These are phyloP conservation scores for Athelia psychrophila DNA, from an alignment of 1,284 basidiomycete species.

Conservation along the genomic window DNA sequence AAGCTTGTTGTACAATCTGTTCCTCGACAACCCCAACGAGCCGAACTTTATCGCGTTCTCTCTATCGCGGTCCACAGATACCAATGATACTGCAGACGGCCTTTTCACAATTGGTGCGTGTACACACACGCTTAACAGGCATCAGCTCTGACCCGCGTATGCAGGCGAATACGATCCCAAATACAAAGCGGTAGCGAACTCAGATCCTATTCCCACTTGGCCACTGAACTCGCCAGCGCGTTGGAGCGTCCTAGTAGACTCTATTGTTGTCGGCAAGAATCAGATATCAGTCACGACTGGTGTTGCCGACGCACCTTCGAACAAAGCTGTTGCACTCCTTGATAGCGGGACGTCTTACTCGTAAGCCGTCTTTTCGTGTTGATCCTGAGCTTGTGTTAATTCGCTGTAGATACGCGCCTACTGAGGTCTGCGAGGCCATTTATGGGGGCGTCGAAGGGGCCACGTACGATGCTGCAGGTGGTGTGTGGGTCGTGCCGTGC, in stretches of 20 bases:
- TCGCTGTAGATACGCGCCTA: slow-evolving; percentile 66
- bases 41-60: slow-evolving; percentile 79
- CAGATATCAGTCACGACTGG: slow-evolving; percentile 49
- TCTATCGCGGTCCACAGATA: slow-evolving; percentile 55
- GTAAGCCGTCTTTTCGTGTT: slow-evolving; percentile 37
- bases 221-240: slow-evolving; percentile 56
- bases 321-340: slow-evolving; percentile 68
- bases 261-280: slow-evolving; percentile 53
- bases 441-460: slow-evolving; percentile 64
- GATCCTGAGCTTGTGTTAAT: slow-evolving; percentile 35
- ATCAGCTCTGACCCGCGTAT: neutral
- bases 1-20: slow-evolving; percentile 71
- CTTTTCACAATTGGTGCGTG: slow-evolving; percentile 64
- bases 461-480: slow-evolving; percentile 41
- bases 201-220: slow-evolving; percentile 64
- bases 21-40: slow-evolving; percentile 59
- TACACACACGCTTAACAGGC: no score
- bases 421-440: slow-evolving; percentile 59
- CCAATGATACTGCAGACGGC: slow-evolving; percentile 53
- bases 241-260: slow-evolving; percentile 76
- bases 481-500: slow-evolving; percentile 72
- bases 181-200: slow-evolving; percentile 55
- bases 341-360: slow-evolving; percentile 79
- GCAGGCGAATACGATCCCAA: slow-evolving; percentile 62
- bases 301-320: slow-evolving; percentile 55